Base-by-base conservation (phyloP, 345 rosid genomes). In the Noccaea caerulescens region DNA sequence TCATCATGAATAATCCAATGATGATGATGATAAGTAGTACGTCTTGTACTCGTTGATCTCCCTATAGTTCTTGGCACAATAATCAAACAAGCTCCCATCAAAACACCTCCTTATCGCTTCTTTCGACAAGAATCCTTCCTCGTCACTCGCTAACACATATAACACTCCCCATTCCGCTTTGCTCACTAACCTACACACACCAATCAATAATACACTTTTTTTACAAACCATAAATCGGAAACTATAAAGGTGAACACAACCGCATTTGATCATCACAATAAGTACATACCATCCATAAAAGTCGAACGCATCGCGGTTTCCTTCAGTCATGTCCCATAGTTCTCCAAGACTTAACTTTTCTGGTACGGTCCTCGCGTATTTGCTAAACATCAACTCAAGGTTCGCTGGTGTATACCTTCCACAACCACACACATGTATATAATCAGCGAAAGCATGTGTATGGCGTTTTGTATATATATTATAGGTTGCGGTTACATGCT, bases 261-360 rank as follows among this genome's bases (percentile, higher is more conserved):
- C 58, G 25, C n/a, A 46, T 50, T 39, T 16, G 60, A 60, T 36
- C 74, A 20, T 7, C 18, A 34, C 32, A 52, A 13, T 10, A 58
- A 1, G 8, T 60, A 50, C 12, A 33, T 58, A 87, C 94, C 92
- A 82, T 73, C 98, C 94, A 2, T 88, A 82, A 27, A 86, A 14
- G 80, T 90, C 96, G 3, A 51, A 84, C 2, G 89, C 77, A 11
- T 67, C 33, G 1, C 89, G 81, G 37, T 86, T 82, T 53, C 88
- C 97, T 66, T 93, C 80, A 0, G 97, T 93, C 97, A 90, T 74
- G 38, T 84, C 51, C 98, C 98, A 91, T 4, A 93, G 30, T 79
- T 93, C 97, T 63, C 82, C 66, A 1, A 81, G 34, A 1, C 87
- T 77, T 4, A 90, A 38, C 81, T 82, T 88, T 76, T 88, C 83